Evolutionary conservation across 1,139 yeast species (phyloP), one percentile per base, ranked within the genome.

Genomic region (Suhomyces taliae): DNA sequence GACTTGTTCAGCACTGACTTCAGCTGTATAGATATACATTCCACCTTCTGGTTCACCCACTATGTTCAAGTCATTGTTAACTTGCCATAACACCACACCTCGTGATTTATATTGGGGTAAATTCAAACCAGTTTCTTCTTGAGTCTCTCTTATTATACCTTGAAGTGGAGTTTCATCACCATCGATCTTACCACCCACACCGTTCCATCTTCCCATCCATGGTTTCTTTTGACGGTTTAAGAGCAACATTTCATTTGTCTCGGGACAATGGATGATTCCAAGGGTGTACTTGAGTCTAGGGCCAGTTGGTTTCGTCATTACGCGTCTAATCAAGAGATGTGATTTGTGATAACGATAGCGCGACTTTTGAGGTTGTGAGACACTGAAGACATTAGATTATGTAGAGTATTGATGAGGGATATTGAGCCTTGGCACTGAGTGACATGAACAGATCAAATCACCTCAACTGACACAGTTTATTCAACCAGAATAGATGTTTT

Each of bases 151-250:
- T 4, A 69, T 61, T 19, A 76, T 74, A 47, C 81, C 73, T 8
- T 68, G 66, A 32, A 64, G 50, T 1, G 79, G 72, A 2, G 67
- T 50, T 53, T 74, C 79, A 8, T 51, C 60, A 0, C 53, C 46
- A 27, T 74, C 76, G 14, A 76, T 53, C 52, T 76, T 76, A 1
- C 81, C 81, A 4, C 81, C 81, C 11, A 76, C 76, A 1, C 81
- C 81, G 52, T 76, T 76, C 80, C 81, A 76, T 45, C 74, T 60
- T 2, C 81, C 81, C 79, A 74, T 76, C 78, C 79, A 76, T 1
- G 81, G 81, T 15, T 69, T 60, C 50, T 75, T 76, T 45, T 70
- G 66, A 34, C 81, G 59, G 47, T 76, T 76, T 31, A 76, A 58
- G 7, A 76, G 60, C 7, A 76, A 65, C 11, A 74, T 51, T 42